Base-by-base conservation (phyloP, 352 stramenopile genomes). In the Phytophthora podocarpi region DNA sequence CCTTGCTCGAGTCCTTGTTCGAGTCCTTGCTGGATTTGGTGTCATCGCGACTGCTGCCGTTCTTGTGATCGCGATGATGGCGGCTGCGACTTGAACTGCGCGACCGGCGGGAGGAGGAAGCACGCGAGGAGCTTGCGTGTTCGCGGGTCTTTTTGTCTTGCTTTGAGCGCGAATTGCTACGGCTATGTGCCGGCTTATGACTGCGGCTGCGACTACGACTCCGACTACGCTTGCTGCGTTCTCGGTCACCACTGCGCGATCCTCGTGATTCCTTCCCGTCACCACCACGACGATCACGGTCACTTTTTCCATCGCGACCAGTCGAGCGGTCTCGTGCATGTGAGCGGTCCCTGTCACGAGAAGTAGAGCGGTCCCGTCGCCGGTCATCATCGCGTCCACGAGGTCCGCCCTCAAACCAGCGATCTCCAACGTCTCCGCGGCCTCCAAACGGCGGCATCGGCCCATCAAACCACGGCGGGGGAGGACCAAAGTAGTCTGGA, bases 401-500 rank as follows among this genome's bases (percentile, higher is more conserved):
- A 49, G 55, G 35, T 30, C 45, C 56, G 37, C 57, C 66, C 31
- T 86, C 69, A 37, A 66, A 73, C 55, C 77, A 82, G 48, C 70
- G 76, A 37, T 80, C 65, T 10, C 78, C 73, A 28, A 72, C 76
- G 11, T 72, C 43, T 8, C 80, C 70, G 20, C 73, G 72, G 16
- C 73, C 66, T 16, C 60, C 72, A 59, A 89, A 90, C 23, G 75
- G 76, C 6, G 74, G 77, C 34, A 68, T 74, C 6, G 66, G 71
- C 0, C 84, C 84, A 54, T 91, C 82, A 45, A 91, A 93, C 84
- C 81, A 93, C 2, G 74, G 81, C 26, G 72, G 71, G 4, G 80
- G 81, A 27, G 80, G 81, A 8, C 81, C 84, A 58, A 89, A 91
- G 75, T 89, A 93, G 58, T 93, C 83, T 12, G 83, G 83, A 24